Base-by-base conservation (phyloP, 345 rosid species). In the Euphorbia tirucalli region DNA sequence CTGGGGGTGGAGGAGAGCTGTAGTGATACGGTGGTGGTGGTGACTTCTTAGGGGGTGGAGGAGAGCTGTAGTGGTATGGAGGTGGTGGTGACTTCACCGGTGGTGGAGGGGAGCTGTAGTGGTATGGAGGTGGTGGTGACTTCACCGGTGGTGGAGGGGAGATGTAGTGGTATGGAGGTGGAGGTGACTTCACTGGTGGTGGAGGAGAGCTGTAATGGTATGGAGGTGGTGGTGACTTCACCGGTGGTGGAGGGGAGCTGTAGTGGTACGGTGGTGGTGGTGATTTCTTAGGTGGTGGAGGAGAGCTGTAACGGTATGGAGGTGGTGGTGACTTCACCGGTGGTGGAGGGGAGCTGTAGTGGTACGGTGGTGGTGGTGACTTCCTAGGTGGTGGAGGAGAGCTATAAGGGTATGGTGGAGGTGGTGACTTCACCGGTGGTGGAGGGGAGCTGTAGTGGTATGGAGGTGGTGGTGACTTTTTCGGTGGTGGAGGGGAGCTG, bases 1-100 rank as follows among this genome's bases (percentile, higher is more conserved):
- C 13, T 0, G 82, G 80, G 0, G 82, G 74, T 0, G 79, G 79
- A 0, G 84, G 84, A 2, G 82, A 74, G 0, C 71, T 4, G 10
- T 65, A 76, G 11, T 71, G 19, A 7, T 55, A 66, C 0, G 77
- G 78, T 2, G 75, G 81, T 0, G 73, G 65, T 0, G 65, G 72
- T 0, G 72, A 66, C 2, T 56, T 5, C 14, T 16, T 13, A 0
- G 65, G 65, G 0, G 73, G 73, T 11, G 73, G 73, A 0, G 66
- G 73, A 0, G 73, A 70, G 0, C 21, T 19, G 15, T 70, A 59
- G 22, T 46, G 14, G 0, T 61, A 60, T 5, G 74, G 74, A 4
- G 74, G 66, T 0, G 56, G 67, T 1, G 32, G 13, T 0, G 32
- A 43, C 1, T 41, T 22, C 11, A 21, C 18, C 0, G 73, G 66